A percentile compares a stretch with the other conserved stretches of the same genome.
Conservation (phyloP, 228 moss, liverwort and hornwort genomes). For the Sphagnum fallax region DNA sequence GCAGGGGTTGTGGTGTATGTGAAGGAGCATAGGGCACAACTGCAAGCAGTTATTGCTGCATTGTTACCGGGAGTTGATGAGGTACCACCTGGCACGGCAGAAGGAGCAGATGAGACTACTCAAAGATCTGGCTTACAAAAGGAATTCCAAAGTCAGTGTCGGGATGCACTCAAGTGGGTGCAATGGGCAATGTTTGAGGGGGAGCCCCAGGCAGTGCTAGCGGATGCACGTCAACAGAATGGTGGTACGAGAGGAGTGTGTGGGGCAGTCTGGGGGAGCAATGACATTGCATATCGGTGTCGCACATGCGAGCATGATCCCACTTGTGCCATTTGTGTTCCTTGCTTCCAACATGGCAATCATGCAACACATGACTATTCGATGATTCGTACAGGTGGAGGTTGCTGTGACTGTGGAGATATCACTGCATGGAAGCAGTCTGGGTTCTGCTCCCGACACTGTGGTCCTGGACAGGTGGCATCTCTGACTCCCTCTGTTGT, state of each 20-base stretch:
- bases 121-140: constrained; percentile 36
- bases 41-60: constrained; percentile 37
- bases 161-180: constrained; percentile 68
- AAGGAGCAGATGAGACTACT: constrained; percentile 40
- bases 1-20: constrained; percentile 64
- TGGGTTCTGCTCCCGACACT: constrained; percentile 77
- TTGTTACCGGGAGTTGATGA: constrained; percentile 75
- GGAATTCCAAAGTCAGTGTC: constrained; percentile 51
- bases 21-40: constrained; percentile 27
- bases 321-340: constrained; percentile 87
- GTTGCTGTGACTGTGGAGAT: constrained; percentile 96
- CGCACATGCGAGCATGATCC: constrained; percentile 85
- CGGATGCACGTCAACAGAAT: constrained; percentile 46
- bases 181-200: constrained; percentile 76
- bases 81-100: constrained; percentile 31
- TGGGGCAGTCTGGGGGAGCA: constrained; percentile 83
- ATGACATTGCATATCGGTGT: constrained; percentile 90
- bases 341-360: constrained; percentile 85
- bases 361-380: constrained; percentile 78
- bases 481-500: constrained; percentile 41
- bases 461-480: constrained; percentile 77
- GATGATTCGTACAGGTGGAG: constrained; percentile 82
- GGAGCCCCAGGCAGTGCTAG: constrained; percentile 58
- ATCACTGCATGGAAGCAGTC: constrained; percentile 79
- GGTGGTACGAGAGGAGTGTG: constrained; percentile 78